Base-by-base conservation (phyloP, 495 filamentous ascomycete genomes). In the Cercophora scortea region DNA sequence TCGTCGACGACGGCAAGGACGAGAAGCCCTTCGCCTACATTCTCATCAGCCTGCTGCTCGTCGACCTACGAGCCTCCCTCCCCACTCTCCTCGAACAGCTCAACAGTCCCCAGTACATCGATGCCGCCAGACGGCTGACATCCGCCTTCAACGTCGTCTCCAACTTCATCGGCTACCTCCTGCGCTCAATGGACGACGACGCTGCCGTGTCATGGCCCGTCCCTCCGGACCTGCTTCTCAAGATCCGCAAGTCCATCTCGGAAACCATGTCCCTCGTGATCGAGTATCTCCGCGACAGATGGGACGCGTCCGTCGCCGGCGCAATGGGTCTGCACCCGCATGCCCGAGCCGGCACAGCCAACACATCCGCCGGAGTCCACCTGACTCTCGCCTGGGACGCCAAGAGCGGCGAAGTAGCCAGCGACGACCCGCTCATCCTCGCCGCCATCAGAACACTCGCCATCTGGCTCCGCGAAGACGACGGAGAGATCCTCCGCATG, bases 241-340 rank as follows among this genome's bases (percentile, higher is more conserved):
- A 77, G 50, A 68, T 87, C 1, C 78, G 80, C 25, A 73, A 67
- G 38, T 73, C 79, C 52, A 72, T 87, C 49, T 69, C 71, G 5
- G 80, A 83, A 54, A 79, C 79, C 1, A 67, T 86, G 42, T 78
- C 77, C 6, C 66, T 81, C 4, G 71, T 76, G 0, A 72, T 83
- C 57, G 84, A 86, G 60, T 82, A 79, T 63, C 69, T 87, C 0
- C 76, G 82, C 32, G 84, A 87, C 55, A 67, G 83, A 15, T 86
- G 77, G 76, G 83, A 87, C 56, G 76, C 75, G 2, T 72, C 74
- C 9, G 66, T 74, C 13, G 73, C 76, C 1, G 80, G 79, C 13
- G 78, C 74, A 2, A 66, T 74, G 47, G 79, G 79, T 10, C 60
- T 82, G 39, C 74, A 79, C 52, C 70, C 74, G 1, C 68, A 76